phyloP scores from a whole-genome alignment of 352 stramenopile genomes.

The Globisporangium acanthophoron region DNA sequence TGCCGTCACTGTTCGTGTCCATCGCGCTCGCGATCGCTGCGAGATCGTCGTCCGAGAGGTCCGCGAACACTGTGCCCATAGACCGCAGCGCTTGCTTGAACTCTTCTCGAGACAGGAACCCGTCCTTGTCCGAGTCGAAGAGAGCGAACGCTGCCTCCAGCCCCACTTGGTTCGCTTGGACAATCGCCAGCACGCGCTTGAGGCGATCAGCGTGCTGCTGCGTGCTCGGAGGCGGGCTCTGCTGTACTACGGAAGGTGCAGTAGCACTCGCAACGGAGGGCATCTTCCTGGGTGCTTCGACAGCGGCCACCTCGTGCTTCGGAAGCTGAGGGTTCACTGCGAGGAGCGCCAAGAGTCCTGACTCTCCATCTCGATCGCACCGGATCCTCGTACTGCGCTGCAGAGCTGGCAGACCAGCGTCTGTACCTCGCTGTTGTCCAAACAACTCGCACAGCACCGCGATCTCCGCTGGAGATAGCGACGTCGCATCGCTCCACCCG shows the following conservation, averaged over 20 bases:
- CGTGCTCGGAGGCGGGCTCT: neutral
- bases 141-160: conserved; percentile 32
- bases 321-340: conserved; percentile 26
- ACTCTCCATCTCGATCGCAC: conserved; percentile 41
- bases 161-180: conserved; percentile 23
- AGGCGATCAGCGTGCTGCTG: conserved; percentile 27
- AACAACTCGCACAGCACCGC: conserved; percentile 65
- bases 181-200: conserved; percentile 28
- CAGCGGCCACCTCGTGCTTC: neutral
- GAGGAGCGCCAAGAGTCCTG: conserved; percentile 45
- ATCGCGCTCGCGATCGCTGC: conserved; percentile 23
- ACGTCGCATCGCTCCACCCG: conserved; percentile 31
- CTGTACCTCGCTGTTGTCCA: conserved; percentile 15
- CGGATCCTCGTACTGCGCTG: conserved; percentile 35
- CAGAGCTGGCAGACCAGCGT: conserved; percentile 2
- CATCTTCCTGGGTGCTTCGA: neutral
- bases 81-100: conserved; percentile 42
- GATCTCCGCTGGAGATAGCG: conserved; percentile 52
- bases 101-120: conserved; percentile 35
- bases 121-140: conserved; percentile 42
- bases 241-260: neutral
- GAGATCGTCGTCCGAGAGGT: conserved; percentile 36
- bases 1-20: conserved; percentile 43
- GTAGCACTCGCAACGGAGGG: neutral
- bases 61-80: conserved; percentile 36